phyloP scores from a whole-genome alignment of 202 grass and related monocot species.

The Panicum hallii region DNA sequence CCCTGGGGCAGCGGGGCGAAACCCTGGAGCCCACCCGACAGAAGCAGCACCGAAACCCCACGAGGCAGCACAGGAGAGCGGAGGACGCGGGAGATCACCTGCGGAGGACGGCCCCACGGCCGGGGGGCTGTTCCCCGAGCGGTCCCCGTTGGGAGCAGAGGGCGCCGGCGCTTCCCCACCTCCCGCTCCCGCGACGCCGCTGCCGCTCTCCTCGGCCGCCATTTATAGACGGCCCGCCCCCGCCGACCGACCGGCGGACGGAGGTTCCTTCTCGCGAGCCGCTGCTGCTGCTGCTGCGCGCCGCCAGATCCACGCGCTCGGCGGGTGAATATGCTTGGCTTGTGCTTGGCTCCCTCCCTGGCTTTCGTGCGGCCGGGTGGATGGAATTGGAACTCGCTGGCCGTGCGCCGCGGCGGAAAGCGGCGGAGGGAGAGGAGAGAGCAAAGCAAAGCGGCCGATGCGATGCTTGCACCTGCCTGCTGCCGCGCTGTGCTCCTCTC shows the following conservation, averaged over 20 bases:
- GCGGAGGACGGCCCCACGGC: not conserved
- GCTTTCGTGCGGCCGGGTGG: not conserved
- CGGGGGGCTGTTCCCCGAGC: not conserved
- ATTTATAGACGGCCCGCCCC: not conserved
- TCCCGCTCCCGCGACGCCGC: not conserved
- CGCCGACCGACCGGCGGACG: not conserved
- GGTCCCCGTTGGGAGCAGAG: slow-evolving; percentile 12
- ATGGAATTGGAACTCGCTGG: not conserved
- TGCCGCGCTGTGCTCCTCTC: no score
- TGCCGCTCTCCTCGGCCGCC: slow-evolving; percentile 17
- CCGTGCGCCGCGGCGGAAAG: not conserved
- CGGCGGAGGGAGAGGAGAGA: not conserved
- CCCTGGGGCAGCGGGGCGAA: not conserved
- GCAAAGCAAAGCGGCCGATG: slow-evolving; percentile 11
- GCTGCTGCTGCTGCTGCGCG: not conserved
- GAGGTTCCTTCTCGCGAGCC: not conserved
- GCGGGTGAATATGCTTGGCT: slow-evolving; percentile 19
- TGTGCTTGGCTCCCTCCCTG: not conserved
- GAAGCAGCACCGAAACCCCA: not conserved
- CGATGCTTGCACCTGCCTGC: not conserved
- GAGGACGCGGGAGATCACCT: slow-evolving; percentile 7
- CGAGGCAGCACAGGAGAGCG: not conserved
- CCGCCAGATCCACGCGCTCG: slow-evolving; percentile 7
- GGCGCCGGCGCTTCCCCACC: not conserved
- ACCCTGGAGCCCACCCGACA: not conserved